Conservation (phyloP, 176 grass and related monocot genomes). For the maize (Zea mays) region DNA sequence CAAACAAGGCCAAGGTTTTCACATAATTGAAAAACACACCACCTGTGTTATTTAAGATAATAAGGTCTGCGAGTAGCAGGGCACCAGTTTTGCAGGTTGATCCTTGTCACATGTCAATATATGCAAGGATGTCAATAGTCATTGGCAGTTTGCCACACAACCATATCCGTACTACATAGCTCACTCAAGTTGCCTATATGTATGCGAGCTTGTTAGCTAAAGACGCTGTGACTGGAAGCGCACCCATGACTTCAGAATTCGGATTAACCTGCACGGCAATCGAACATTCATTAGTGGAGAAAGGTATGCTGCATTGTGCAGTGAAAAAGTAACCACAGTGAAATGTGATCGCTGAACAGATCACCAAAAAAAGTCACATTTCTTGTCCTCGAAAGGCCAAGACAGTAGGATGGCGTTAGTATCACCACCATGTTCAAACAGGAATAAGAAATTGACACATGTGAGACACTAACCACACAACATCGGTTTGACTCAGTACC, state of each 20-base stretch:
- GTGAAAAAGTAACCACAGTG: not conserved
- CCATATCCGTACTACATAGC: slow-evolving; percentile 6
- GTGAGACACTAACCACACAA: not conserved
- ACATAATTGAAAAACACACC: not conserved
- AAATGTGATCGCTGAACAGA: not conserved
- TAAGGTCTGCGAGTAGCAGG: not conserved
- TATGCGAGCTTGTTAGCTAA: slow-evolving; percentile 5
- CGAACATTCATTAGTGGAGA: not conserved
- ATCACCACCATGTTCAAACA: not conserved
- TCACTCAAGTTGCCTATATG: not conserved
- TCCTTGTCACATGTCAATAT: not conserved
- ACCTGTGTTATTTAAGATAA: not conserved
- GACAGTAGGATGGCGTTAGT: not conserved
- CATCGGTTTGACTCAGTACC: not conserved
- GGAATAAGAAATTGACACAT: not conserved
- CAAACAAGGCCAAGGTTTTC: not conserved
- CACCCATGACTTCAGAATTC: slow-evolving; percentile 1
- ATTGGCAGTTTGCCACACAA: slow-evolving; percentile 14
- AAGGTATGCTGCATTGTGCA: not conserved
- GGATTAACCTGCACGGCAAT: slow-evolving; percentile 27
- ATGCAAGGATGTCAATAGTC: slow-evolving; percentile 1
- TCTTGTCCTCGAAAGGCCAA: not conserved
- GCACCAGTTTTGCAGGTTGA: slow-evolving; percentile 17
- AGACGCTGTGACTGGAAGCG: not conserved
- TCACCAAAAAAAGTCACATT: not conserved